phyloP scores from a whole-genome alignment of 148 eudicot species.

The Arctostaphylos glauca region DNA sequence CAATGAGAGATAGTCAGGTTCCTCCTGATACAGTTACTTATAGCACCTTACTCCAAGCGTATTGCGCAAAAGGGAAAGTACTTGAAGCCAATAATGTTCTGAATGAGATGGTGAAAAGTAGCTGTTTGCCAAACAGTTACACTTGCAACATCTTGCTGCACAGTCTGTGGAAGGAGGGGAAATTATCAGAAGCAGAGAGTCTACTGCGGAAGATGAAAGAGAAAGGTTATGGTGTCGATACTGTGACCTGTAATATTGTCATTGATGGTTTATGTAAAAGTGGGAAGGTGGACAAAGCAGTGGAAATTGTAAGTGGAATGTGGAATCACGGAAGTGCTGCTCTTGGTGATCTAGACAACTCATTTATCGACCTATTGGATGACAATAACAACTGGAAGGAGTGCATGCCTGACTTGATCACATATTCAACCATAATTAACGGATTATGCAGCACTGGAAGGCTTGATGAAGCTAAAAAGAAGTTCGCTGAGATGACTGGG shows the following conservation, averaged over 20 bases:
- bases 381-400: slow-evolving; percentile 32
- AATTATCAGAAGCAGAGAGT: slow-evolving; percentile 70
- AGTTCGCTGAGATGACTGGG: slow-evolving; percentile 78
- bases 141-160: slow-evolving; percentile 80
- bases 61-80: slow-evolving; percentile 63
- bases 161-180: slow-evolving; percentile 84
- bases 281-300: slow-evolving; percentile 82
- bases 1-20: slow-evolving; percentile 53
- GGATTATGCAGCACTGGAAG: slow-evolving; percentile 75
- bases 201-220: slow-evolving; percentile 79
- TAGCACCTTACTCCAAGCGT: slow-evolving; percentile 75
- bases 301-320: slow-evolving; percentile 74
- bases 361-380: slow-evolving; percentile 47
- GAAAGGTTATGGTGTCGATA: slow-evolving; percentile 67
- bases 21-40: slow-evolving; percentile 73
- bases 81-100: slow-evolving; percentile 60
- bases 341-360: slow-evolving; percentile 56
- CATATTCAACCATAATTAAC: slow-evolving; percentile 81
- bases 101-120: slow-evolving; percentile 59
- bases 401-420: slow-evolving; percentile 77
- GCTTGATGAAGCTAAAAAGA: slow-evolving; percentile 85
- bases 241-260: slow-evolving; percentile 83
- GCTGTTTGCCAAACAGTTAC: slow-evolving; percentile 63
- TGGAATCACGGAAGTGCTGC: slow-evolving; percentile 85
- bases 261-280: slow-evolving; percentile 75